Evolutionary conservation across 129 eudicot genomes (phyloP), one percentile per base, ranked within the genome.

Genomic region (Silybum marianum): DNA sequence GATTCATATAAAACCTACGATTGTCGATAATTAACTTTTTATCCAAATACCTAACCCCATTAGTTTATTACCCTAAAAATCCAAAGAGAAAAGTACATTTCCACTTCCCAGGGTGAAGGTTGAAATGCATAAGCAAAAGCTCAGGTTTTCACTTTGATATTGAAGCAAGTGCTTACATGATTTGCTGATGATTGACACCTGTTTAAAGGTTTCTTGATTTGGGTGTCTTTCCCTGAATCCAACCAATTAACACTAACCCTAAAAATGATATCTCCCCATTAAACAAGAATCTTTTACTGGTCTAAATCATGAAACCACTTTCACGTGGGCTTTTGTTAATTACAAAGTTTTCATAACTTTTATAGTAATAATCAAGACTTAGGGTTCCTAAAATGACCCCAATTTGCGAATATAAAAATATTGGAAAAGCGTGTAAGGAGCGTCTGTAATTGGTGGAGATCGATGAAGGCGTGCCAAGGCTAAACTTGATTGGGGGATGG

Each of bases 151-250:
- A 67, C 71, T 71, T 80, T 80, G 9, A 72, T 67, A 73, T 82
- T 40, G 89, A 73, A 18, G 71, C 73, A 14, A 23, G 85, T 5
- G 18, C 51, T 3, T 48, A 72, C 77, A 79, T 92, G 85, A 92
- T 90, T 92, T 87, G 90, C 93, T 88, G 90, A 93, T 90, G 87
- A 93, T 89, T 90, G 96, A 90, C 96, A 93, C 90, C 90, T 93
- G 93, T 90, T 85, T 87, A 60, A 38, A 76, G 65, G 65, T 24
- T 78, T 72, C 78, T 84, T 82, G 88, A 75, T 74, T 84, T 68
- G 32, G 19, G 87, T 36, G 78, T 66, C 51, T 74, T 68, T 70
- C 65, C 22, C 81, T 85, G 69, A 82, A 68, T 70, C 88, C 83
- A 77, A 84, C 69, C 71, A 86, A 71, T 10, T 3, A 44, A 44